Evolutionary conservation across 441 rosid genomes (phyloP), one percentile per base, ranked within the genome.

Genomic region (Croton setiger): DNA sequence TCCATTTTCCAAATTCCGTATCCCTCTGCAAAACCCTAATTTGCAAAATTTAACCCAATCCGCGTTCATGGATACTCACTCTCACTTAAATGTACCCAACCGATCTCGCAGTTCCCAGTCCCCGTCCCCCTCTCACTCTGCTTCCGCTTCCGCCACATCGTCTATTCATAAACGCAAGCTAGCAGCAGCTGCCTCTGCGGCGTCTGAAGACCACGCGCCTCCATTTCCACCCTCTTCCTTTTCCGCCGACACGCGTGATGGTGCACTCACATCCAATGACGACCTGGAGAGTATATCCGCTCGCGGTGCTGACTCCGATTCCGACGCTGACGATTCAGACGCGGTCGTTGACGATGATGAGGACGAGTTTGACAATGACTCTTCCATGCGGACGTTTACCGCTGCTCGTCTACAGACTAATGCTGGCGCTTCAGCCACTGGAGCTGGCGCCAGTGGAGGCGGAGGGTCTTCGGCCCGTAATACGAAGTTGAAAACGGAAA

Each of bases 201-300:
- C 85, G 5, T 85, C 92, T 41, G 93, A 88, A 7, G 95, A 89
- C 57, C 97, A 87, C 66, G 88, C 84, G 11, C 95, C 93, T 11
- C 96, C 90, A 18, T 87, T 90, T 69, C 89, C 89, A 60, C 96
- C 97, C 4, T 85, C 97, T 36, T 95, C 99, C 57, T 83, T 91
- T 80, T 91, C 98, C 39, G 93, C 96, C 4, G 97, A 89, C 77
- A 93, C 98, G 15, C 93, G 98, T 18, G 97, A 93, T 74, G 96
- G 97, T 33, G 92, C 96, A 3, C 72, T 93, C 47, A 88, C 97
- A 51, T 87, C 98, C 65, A 90, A 91, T 62, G 99, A 95, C 63
- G 99, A 95, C 80, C 96, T 95, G 60, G 98, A 92, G 87, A 93
- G 97, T 82, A 88, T 96, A 73, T 96, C 99, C 9, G 98, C 96